Evolutionary conservation across 2,329 filamentous ascomycete species (phyloP).

Genomic region (Diaporthe vexans): DNA sequence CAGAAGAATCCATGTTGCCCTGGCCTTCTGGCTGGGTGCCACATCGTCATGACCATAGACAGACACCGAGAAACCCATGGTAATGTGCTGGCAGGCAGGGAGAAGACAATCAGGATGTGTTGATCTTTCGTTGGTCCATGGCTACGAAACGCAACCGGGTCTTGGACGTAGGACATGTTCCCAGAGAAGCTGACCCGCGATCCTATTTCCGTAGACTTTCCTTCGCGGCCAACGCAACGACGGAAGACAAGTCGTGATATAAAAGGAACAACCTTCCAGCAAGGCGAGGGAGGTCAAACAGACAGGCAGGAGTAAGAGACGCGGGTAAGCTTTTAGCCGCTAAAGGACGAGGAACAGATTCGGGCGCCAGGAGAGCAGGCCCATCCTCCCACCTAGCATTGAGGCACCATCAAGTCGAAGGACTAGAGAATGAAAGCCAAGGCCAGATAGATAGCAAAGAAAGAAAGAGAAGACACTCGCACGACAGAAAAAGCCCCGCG

Average conservation of each 20-base stretch:
- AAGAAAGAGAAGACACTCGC: too few relatives aligned
- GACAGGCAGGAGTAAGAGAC: background rate
- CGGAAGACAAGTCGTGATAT: background rate
- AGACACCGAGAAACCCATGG: background rate
- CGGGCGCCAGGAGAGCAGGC: too few relatives aligned
- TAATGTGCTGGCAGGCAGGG: background rate
- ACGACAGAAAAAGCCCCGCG: background rate
- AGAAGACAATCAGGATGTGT: background rate
- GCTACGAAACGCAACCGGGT: background rate
- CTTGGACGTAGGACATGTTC: background rate
- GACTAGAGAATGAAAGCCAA: background rate
- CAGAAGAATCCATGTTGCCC: background rate
- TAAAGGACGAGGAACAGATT: background rate
- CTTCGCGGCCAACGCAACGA: background rate
- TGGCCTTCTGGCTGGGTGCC: background rate
- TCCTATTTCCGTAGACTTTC: too few relatives aligned
- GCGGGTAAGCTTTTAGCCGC: background rate
- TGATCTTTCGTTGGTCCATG: background rate
- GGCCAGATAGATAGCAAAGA: background rate
- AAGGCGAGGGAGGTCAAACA: background rate
- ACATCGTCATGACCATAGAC: background rate
- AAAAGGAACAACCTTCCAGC: background rate
- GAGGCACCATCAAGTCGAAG: too few relatives aligned
- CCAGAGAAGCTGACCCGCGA: background rate
- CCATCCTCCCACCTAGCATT: too few relatives aligned